These are phyloP conservation scores for Allium sativum DNA, from an alignment of 106 monocot species.

Conservation along the genomic window DNA sequence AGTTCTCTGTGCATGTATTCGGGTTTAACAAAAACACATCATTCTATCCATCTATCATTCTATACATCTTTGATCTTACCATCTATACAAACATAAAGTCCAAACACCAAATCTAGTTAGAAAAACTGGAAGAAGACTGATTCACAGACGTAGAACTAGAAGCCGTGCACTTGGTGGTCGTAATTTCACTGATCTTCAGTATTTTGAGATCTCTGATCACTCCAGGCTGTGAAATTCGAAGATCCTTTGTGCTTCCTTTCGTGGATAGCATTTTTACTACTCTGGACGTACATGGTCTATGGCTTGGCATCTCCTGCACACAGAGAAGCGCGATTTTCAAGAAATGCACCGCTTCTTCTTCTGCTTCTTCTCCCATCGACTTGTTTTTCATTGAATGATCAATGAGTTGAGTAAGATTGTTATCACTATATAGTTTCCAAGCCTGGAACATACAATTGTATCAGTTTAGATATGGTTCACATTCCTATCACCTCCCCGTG, in stretches of 20 bases:
- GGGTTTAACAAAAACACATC: too few species aligned
- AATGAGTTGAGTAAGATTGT: constrained; percentile 3
- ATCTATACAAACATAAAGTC: too few species aligned
- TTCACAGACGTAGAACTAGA: too few species aligned
- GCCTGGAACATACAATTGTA: constrained; percentile 3
- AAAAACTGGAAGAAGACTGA: too few species aligned
- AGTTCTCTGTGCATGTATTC: too few species aligned
- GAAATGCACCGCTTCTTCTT: constrained; percentile 6
- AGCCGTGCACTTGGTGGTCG: too few species aligned
- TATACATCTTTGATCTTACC: too few species aligned
- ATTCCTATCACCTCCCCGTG: background rate
- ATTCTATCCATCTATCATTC: too few species aligned
- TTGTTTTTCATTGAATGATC: constrained; percentile 1
- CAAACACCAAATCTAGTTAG: too few species aligned
- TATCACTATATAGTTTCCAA: constrained; percentile 10
- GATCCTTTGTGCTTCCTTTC: background rate
- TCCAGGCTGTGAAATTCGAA: constrained; percentile 12
- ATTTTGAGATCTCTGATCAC: constrained; percentile 4
- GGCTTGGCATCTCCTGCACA: constrained; percentile 7
- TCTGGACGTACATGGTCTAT: constrained; percentile 3
- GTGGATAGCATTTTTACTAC: constrained; percentile 6
- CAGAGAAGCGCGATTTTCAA: constrained; percentile 9
- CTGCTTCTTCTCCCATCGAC: background rate
- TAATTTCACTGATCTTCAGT: constrained; percentile 1
- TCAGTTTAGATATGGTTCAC: too few species aligned